phyloP scores from a whole-genome alignment of 148 eudicot species.

The Chenopodium suecicum region DNA sequence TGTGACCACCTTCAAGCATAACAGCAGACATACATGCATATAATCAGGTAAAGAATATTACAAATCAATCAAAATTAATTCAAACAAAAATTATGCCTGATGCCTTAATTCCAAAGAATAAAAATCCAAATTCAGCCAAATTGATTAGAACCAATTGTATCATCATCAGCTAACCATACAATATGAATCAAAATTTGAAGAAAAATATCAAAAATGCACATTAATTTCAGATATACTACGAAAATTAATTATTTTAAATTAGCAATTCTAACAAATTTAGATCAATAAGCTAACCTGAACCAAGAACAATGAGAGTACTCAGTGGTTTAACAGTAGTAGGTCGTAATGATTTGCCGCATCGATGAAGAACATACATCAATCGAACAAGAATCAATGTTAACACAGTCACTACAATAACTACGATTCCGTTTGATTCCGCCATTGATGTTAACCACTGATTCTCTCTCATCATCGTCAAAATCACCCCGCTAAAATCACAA shows the following conservation, averaged over 20 bases:
- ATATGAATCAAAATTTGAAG: no score
- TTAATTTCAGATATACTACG: neutral
- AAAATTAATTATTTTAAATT: no score
- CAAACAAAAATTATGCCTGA: neutral
- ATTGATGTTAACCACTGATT: constrained; percentile 12
- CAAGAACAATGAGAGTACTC: constrained; percentile 80
- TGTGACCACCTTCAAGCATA: constrained; percentile 77
- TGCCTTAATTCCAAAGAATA: neutral
- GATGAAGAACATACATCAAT: constrained; percentile 45
- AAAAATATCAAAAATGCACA: no score
- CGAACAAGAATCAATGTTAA: constrained; percentile 32
- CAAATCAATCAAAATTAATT: neutral
- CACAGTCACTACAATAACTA: constrained; percentile 2
- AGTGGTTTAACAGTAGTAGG: constrained; percentile 36
- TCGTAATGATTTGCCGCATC: constrained; percentile 49
- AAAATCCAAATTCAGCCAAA: neutral
- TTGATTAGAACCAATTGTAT: no score
- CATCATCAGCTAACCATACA: no score
- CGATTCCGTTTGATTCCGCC: constrained; percentile 17
- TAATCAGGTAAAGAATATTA: no score
- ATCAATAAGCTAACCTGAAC: constrained; percentile 58
- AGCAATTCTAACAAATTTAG: neutral
- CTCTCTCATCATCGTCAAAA: constrained; percentile 6
- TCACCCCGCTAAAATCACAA: neutral
- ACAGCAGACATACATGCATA: neutral